Evolutionary conservation across 2,329 filamentous ascomycete genomes (phyloP).

Genomic region (Arthrobotrys pseudoclavata): DNA sequence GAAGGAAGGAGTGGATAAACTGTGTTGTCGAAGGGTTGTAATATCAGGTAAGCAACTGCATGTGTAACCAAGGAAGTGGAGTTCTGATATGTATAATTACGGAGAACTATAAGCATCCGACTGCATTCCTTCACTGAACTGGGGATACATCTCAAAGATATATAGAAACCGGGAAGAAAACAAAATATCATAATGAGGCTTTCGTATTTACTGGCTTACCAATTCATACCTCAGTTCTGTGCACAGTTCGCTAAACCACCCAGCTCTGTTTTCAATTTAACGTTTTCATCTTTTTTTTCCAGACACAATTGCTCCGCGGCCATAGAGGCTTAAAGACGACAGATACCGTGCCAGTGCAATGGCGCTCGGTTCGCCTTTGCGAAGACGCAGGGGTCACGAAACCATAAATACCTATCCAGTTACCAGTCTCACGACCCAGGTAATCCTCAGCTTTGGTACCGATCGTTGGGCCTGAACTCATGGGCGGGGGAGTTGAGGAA

Average conservation of each 20-base stretch:
- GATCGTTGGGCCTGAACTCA: slow-evolving; percentile 45
- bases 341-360: background rate
- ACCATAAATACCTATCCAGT: slow-evolving; percentile 4
- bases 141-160: slow-evolving; percentile 44
- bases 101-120: slow-evolving; percentile 44
- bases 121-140: background rate
- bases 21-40: slow-evolving; percentile 43
- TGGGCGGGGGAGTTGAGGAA: slow-evolving; percentile 16
- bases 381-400: slow-evolving; percentile 40
- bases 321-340: background rate
- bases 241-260: slow-evolving; percentile 29
- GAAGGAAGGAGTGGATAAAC: background rate
- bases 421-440: slow-evolving; percentile 14
- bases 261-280: slow-evolving; percentile 35
- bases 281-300: slow-evolving; percentile 15
- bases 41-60: slow-evolving; percentile 9
- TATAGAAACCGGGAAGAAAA: slow-evolving; percentile 17
- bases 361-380: slow-evolving; percentile 42
- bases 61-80: slow-evolving; percentile 10
- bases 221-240: slow-evolving; percentile 19
- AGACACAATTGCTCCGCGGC: slow-evolving; percentile 1
- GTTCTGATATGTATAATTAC: slow-evolving; percentile 40
- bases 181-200: slow-evolving; percentile 15
- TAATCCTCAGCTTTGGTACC: slow-evolving; percentile 40
- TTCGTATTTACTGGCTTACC: slow-evolving; percentile 9